Conservation (phyloP, 352 stramenopile genomes). For the Pythium biforme region DNA sequence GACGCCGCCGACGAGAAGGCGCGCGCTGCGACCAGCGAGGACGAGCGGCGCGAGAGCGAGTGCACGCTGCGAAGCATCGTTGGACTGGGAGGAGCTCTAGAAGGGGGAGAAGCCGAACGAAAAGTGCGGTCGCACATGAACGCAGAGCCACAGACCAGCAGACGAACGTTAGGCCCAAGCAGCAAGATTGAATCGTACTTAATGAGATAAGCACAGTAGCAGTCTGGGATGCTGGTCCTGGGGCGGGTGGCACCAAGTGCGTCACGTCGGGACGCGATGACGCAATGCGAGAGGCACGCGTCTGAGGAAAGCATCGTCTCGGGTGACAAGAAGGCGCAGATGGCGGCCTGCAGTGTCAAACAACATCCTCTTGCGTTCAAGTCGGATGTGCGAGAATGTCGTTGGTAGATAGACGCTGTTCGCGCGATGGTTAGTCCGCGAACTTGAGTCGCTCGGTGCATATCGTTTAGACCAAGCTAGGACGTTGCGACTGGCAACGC, state of each 20-base stretch:
- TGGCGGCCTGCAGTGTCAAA: too few relatives aligned
- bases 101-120: not conserved
- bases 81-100: not conserved
- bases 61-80: conserved; percentile 36
- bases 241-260: not conserved
- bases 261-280: conserved; percentile 2
- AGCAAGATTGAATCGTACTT: conserved; percentile 16
- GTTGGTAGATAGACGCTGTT: too few relatives aligned
- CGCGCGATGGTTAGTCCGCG: too few relatives aligned
- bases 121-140: conserved; percentile 6
- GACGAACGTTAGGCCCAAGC: conserved; percentile 19
- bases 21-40: conserved; percentile 31
- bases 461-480: too few relatives aligned
- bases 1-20: conserved; percentile 47
- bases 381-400: too few relatives aligned
- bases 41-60: conserved; percentile 42
- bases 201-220: not conserved
- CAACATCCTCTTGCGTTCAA: too few relatives aligned
- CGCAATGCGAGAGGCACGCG: too few relatives aligned
- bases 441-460: too few relatives aligned
- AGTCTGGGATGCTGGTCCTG: not conserved
- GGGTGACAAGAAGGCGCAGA: not conserved
- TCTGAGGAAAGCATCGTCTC: not conserved
- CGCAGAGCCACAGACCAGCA: not conserved
- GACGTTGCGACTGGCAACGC: too few relatives aligned